Evolutionary conservation across 2,329 filamentous ascomycete species (phyloP).

Genomic region (Raffaelea ambrosiae): DNA sequence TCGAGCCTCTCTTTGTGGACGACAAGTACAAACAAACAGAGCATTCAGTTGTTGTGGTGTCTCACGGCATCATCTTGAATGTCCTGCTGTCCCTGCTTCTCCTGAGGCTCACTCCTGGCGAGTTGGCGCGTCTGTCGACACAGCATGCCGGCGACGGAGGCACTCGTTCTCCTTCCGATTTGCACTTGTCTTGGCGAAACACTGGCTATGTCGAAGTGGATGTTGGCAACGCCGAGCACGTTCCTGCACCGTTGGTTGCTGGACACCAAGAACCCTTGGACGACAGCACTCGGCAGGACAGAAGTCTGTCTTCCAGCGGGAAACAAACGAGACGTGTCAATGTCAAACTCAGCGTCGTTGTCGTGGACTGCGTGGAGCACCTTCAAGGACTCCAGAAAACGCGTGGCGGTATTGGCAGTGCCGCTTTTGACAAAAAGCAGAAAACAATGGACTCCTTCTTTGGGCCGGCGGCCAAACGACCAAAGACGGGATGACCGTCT

Average conservation of each 20-base stretch:
- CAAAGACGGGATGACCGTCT: slow-evolving; percentile 20
- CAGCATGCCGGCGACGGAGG: slow-evolving; percentile 8
- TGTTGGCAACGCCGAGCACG: slow-evolving; percentile 3
- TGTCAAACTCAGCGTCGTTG: slow-evolving; percentile 35
- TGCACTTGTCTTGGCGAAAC: slow-evolving; percentile 39
- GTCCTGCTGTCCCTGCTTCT: slow-evolving; percentile 58
- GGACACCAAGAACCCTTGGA: too few species aligned
- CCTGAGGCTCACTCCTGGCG: slow-evolving; percentile 34
- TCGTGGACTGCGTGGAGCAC: slow-evolving; percentile 64
- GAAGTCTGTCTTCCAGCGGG: too few species aligned
- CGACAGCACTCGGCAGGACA: too few species aligned
- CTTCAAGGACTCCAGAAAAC: slow-evolving; percentile 69
- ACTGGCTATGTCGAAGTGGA: slow-evolving; percentile 36
- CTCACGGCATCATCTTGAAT: slow-evolving; percentile 75
- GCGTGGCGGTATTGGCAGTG: slow-evolving; percentile 72
- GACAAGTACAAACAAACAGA: slow-evolving; percentile 17
- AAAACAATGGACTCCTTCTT: slow-evolving; percentile 73
- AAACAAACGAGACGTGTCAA: too few species aligned
- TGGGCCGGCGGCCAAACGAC: slow-evolving; percentile 36
- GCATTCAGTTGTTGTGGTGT: slow-evolving; percentile 56
- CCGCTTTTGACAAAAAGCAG: slow-evolving; percentile 66
- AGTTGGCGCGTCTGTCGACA: slow-evolving; percentile 13
- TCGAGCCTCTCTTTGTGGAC: slow-evolving; percentile 50
- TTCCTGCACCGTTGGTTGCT: too few species aligned
- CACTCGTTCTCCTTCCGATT: slow-evolving; percentile 13